A percentile compares a stretch with the other conserved stretches of the same genome.
Conservation (phyloP, 1,284 basidiomycete genomes). For the Farysia itapuensis region DNA sequence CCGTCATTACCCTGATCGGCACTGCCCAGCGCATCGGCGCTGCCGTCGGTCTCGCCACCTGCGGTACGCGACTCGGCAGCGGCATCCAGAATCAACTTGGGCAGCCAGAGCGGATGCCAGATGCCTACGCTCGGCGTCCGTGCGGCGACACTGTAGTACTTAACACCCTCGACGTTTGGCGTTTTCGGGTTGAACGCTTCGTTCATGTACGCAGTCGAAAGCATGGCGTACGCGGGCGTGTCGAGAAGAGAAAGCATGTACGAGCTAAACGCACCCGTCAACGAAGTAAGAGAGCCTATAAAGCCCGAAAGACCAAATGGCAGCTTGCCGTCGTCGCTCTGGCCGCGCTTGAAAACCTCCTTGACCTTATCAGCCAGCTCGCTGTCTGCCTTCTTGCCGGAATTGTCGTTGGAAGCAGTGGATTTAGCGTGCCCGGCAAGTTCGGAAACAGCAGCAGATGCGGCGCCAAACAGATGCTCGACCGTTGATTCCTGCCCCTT, state of each 20-base stretch:
- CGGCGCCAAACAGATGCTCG: slow-evolving; percentile 14
- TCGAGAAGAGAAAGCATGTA: slow-evolving; percentile 89
- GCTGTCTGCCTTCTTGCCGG: neutral
- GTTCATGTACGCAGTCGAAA: slow-evolving; percentile 82
- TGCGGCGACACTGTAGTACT: slow-evolving; percentile 88
- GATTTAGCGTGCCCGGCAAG: slow-evolving; percentile 1
- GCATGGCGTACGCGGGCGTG: slow-evolving; percentile 93
- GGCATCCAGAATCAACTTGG: slow-evolving; percentile 85
- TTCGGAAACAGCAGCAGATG: slow-evolving; percentile 8
- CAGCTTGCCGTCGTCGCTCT: slow-evolving; percentile 16
- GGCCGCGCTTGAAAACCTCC: slow-evolving; percentile 15
- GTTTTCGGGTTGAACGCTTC: slow-evolving; percentile 88
- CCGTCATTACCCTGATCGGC: slow-evolving; percentile 88
- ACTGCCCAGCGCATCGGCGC: slow-evolving; percentile 59
- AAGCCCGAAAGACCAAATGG: slow-evolving; percentile 32
- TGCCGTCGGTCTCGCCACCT: slow-evolving; percentile 52
- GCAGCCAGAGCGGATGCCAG: slow-evolving; percentile 94
- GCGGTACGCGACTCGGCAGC: slow-evolving; percentile 61
- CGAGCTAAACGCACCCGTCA: slow-evolving; percentile 80
- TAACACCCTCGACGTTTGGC: slow-evolving; percentile 77
- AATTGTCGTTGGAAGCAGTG: neutral
- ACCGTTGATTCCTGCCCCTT: slow-evolving; percentile 4
- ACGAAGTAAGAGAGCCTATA: slow-evolving; percentile 55
- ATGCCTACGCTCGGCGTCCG: slow-evolving; percentile 73
- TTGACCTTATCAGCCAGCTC: slow-evolving; percentile 21